These are phyloP conservation scores for Apiospora koreana DNA, from an alignment of 2,329 filamentous ascomycete genomes.

Conservation along the genomic window DNA sequence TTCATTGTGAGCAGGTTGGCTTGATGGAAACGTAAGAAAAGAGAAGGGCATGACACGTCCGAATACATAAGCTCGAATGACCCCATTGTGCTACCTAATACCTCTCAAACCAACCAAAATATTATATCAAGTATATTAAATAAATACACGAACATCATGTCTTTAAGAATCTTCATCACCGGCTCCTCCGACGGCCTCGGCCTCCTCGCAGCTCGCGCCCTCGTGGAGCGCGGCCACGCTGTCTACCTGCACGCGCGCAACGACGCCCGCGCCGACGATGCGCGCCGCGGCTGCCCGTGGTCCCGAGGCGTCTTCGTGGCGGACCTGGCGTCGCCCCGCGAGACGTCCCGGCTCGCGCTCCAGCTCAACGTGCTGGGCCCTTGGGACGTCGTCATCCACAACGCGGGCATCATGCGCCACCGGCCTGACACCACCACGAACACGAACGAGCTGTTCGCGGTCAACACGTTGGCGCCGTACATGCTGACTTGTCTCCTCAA, in stretches of 20 bases:
- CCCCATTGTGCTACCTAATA: too few relatives aligned
- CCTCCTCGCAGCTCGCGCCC: conserved; percentile 48
- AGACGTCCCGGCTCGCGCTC: conserved; percentile 51
- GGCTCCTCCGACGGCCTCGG: conserved; percentile 61
- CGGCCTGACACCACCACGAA: conserved; percentile 32
- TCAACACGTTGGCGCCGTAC: conserved; percentile 61
- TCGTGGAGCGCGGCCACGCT: conserved; percentile 52
- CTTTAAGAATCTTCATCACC: conserved; percentile 46
- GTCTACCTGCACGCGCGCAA: conserved; percentile 60
- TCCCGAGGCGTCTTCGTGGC: conserved; percentile 52
- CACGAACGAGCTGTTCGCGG: conserved; percentile 42
- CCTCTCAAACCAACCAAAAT: too few relatives aligned
- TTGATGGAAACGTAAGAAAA: too few relatives aligned
- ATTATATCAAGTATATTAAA: too few relatives aligned
- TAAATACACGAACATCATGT: conserved; percentile 17
- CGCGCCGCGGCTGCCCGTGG: conserved; percentile 36
- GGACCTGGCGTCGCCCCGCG: conserved; percentile 52
- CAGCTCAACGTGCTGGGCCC: conserved; percentile 33
- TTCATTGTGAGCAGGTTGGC: too few relatives aligned
- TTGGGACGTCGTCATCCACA: conserved; percentile 60
- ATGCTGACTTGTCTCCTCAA: conserved; percentile 53
- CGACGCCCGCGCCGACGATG: conserved; percentile 51
- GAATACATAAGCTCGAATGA: too few relatives aligned
- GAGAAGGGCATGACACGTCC: too few relatives aligned
- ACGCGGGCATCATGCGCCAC: conserved; percentile 51